Evolutionary conservation across 2,329 filamentous ascomycete species (phyloP).

Genomic region (Sporothrix pseudoabietina): DNA sequence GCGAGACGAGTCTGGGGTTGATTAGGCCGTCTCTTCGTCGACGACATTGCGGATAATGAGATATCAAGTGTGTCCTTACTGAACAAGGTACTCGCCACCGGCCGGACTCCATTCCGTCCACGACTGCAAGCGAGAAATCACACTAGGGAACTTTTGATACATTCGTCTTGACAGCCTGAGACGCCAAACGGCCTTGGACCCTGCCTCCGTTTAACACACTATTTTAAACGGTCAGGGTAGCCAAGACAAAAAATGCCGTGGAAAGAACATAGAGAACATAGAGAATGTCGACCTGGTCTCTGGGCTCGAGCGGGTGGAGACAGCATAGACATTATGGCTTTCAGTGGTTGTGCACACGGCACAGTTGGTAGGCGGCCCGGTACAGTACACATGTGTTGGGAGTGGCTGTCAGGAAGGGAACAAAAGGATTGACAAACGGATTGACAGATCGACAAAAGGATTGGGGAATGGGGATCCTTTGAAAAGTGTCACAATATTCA

Average conservation of each 20-base stretch:
- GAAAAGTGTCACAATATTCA: no score
- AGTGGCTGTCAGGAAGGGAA: background rate
- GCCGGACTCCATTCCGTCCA: no score
- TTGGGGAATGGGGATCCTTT: no score
- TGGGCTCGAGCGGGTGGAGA: background rate
- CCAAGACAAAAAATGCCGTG: background rate
- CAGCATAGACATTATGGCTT: background rate
- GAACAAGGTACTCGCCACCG: no score
- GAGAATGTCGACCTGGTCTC: background rate
- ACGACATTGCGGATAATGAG: slow-evolving; percentile 5
- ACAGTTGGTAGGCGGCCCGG: background rate
- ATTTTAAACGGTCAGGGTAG: background rate
- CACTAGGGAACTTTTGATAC: background rate
- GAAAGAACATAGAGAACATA: no score
- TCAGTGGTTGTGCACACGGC: background rate
- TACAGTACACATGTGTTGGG: background rate
- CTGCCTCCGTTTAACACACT: background rate
- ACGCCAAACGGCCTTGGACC: background rate
- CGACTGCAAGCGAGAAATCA: background rate
- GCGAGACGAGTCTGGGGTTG: background rate
- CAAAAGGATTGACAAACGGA: background rate
- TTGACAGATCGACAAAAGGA: background rate
- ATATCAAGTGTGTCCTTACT: no score
- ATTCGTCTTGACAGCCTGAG: background rate
- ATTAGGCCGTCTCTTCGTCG: background rate